These are phyloP conservation scores for Cystobasidiaceae sp. DNA, from an alignment of 1,284 basidiomycete genomes.

Conservation along the genomic window DNA sequence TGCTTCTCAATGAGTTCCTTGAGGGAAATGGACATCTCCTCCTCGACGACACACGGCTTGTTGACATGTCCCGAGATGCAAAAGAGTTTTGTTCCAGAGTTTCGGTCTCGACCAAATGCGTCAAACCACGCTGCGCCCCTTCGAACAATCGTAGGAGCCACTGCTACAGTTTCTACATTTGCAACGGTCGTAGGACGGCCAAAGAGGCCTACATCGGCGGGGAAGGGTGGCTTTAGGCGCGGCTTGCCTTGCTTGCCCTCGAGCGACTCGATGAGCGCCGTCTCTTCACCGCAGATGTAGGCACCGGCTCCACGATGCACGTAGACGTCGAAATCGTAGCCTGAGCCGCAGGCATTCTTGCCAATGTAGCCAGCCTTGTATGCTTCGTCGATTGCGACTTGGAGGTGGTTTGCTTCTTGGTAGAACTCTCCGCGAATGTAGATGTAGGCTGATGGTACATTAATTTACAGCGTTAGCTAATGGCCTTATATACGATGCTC, in stretches of 20 bases:
- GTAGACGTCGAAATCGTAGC: conserved; percentile 94
- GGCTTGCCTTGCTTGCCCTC: conserved; percentile 98
- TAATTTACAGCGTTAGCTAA: background rate
- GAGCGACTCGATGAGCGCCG: conserved; percentile 90
- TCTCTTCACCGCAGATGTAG: conserved; percentile 98
- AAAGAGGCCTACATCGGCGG: conserved; percentile 93
- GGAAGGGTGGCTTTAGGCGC: conserved; percentile 97
- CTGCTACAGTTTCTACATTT: conserved; percentile 96
- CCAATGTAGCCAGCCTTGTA: conserved; percentile 89
- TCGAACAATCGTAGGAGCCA: conserved; percentile 92
- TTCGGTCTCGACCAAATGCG: conserved; percentile 82
- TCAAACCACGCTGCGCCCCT: conserved; percentile 92
- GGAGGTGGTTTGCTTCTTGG: conserved; percentile 87
- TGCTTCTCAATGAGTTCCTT: conserved; percentile 93
- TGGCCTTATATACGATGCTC: background rate
- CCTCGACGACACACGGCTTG: conserved; percentile 95
- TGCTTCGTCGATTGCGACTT: conserved; percentile 91
- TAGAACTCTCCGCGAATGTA: conserved; percentile 98
- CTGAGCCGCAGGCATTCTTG: conserved; percentile 84
- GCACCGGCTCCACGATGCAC: conserved; percentile 95
- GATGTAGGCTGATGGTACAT: conserved; percentile 67
- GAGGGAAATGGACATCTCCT: conserved; percentile 97
- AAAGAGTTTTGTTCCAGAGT: conserved; percentile 92
- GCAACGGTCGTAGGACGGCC: conserved; percentile 96
- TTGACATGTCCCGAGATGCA: conserved; percentile 97